Percentiles rank a stretch among this genome's conserved stretches.
Conservation (phyloP, 192 early-diverging fungal species). For the Rhizophagus prolifer region DNA sequence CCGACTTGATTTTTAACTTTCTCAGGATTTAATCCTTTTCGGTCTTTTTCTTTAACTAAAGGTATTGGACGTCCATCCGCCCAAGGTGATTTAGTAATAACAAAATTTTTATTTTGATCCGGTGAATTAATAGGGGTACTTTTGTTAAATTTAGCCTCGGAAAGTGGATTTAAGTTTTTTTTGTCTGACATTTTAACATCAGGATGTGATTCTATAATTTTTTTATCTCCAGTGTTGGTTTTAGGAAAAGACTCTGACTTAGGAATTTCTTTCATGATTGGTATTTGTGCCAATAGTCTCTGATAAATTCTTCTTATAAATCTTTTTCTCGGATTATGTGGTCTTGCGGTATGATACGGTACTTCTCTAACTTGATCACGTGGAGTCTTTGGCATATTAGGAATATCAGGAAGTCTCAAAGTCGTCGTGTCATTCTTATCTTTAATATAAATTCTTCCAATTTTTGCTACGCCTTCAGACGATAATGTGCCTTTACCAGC, state of each 20-base stretch:
- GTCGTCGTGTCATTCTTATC: not conserved
- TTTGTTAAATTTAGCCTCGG: not conserved
- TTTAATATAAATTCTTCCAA: not conserved
- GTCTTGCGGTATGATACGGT: constrained; percentile 17
- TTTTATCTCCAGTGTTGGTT: not conserved
- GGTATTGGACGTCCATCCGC: constrained; percentile 11
- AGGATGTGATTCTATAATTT: not conserved
- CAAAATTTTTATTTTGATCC: not conserved
- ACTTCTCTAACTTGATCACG: not conserved
- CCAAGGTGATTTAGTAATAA: constrained; percentile 23
- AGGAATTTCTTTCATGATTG: not conserved
- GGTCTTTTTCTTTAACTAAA: constrained; percentile 2
- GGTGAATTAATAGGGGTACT: not conserved
- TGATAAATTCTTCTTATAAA: constrained; percentile 26
- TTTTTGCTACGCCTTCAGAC: not conserved
- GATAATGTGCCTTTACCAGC: constrained; percentile 10
- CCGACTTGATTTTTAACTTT: not conserved
- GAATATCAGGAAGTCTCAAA: not conserved
- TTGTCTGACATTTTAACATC: not conserved
- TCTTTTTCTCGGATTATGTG: constrained; percentile 17
- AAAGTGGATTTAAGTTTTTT: not conserved
- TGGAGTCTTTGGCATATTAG: constrained; percentile 6
- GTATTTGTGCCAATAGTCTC: constrained; percentile 11
- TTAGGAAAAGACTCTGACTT: not conserved
- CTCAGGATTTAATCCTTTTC: constrained; percentile 16